Base-by-base conservation (phyloP, 2,329 filamentous ascomycete genomes). In the Epichloe uncinata region DNA sequence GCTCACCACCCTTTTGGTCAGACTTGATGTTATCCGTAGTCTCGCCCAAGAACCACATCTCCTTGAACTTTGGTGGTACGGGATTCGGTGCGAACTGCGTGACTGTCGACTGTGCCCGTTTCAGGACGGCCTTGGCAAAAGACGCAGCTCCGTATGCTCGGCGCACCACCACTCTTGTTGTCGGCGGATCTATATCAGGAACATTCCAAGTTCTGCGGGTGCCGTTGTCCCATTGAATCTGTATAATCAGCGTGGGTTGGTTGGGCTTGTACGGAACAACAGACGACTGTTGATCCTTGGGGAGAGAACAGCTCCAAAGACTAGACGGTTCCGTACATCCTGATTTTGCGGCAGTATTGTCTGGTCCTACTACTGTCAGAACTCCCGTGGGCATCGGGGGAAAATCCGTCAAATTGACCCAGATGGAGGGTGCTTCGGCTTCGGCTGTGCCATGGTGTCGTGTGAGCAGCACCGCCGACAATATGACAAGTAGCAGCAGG, bases 301-400 rank as follows among this genome's bases (percentile, higher is more conserved):
- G 88, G 15, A 95, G 66, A 11, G 82, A 77, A 63, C 90, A 97
- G 61, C 85, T 94, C 90, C 90, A 97, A 49, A 93, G 66, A 0
- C 85, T 86, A 9, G 79, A 73, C 0, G 84, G 84, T 7, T 74
- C 70, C 4, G 90, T 81, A 57, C 90, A 97, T 6, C 77, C 79
- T 20, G 78, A 78, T 49, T 79, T 75, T n/a, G 78, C 69, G 2
- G 75, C 68, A 0, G 77, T 75, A 46, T 84, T 81, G 56, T 86
- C 78, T 0, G 88, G 80, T 5, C 84, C 84, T 15, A 85, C 78
- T 15, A 96, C 76, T 0, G 87, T 94, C 53, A 87, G 75, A 16
- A 91, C 75, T 0, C 90, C 91, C 0, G 86, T 91, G 2, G 87
- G 87, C 60, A 96, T 87, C 0, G 89, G 84, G 16, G 90, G 90